phyloP scores from a whole-genome alignment of 2,329 filamentous ascomycete genomes.

The Cytospora piceicola region DNA sequence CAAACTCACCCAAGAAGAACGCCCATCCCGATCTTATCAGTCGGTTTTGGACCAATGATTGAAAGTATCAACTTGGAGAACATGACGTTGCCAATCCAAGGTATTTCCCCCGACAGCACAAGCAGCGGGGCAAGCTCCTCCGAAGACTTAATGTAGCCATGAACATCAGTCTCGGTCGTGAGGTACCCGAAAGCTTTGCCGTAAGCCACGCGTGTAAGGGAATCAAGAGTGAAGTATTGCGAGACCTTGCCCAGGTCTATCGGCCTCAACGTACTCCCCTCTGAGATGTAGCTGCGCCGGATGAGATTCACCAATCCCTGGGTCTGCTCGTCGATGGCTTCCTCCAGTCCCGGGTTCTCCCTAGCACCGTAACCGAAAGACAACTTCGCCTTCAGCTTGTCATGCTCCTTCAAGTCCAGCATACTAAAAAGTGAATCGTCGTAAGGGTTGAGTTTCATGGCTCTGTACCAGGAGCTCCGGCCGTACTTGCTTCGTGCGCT shows the following conservation, averaged over 20 bases:
- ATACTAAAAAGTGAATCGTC: slow-evolving; percentile 11
- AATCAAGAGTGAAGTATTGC: slow-evolving; percentile 59
- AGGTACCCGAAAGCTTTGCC: slow-evolving; percentile 55
- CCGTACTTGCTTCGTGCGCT: slow-evolving; percentile 6
- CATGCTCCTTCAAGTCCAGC: slow-evolving; percentile 35
- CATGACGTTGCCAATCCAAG: background rate
- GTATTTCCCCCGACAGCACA: background rate
- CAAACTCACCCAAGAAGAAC: background rate
- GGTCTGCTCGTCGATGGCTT: slow-evolving; percentile 53
- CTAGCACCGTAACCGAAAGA: slow-evolving; percentile 48
- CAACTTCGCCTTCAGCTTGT: slow-evolving; percentile 36
- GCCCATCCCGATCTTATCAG: background rate
- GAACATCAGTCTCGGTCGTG: slow-evolving; percentile 51
- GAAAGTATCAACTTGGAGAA: background rate
- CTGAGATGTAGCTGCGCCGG: slow-evolving; percentile 49
- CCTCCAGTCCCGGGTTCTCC: slow-evolving; percentile 55
- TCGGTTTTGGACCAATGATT: background rate
- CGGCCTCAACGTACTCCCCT: slow-evolving; percentile 41
- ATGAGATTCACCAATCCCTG: slow-evolving; percentile 52
- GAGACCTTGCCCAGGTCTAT: slow-evolving; percentile 54
- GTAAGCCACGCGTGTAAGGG: slow-evolving; percentile 57
- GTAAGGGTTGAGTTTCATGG: slow-evolving; percentile 17
- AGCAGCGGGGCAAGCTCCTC: background rate
- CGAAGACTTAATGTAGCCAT: slow-evolving; percentile 52
- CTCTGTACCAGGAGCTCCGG: slow-evolving; percentile 12